phyloP scores from a whole-genome alignment of 2,329 filamentous ascomycete genomes.

The Aspergillus pseudoterreus region DNA sequence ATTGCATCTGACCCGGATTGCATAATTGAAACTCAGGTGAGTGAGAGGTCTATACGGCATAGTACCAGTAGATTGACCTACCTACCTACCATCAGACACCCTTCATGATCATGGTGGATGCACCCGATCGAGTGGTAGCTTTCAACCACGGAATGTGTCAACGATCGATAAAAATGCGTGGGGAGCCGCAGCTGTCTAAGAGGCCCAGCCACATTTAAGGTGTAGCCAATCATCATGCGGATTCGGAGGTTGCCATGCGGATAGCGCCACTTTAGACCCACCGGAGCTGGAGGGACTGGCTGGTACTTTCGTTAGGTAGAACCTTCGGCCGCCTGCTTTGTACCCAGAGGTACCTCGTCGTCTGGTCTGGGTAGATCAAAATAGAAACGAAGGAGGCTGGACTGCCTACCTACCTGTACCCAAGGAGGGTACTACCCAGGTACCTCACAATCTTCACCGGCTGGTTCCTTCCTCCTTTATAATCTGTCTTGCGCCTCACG shows the following conservation, averaged over 20 bases:
- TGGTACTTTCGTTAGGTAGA: too few relatives aligned
- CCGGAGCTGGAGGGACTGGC: neutral
- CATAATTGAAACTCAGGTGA: too few relatives aligned
- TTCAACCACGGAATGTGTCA: neutral
- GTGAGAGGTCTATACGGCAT: too few relatives aligned
- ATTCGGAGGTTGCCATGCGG: neutral
- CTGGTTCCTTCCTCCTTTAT: neutral
- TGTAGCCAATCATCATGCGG: neutral
- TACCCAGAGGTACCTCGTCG: too few relatives aligned
- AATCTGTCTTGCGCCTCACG: neutral
- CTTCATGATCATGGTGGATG: too few relatives aligned
- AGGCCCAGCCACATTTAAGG: neutral
- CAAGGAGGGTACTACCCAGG: too few relatives aligned
- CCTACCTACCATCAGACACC: too few relatives aligned
- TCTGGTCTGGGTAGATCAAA: neutral
- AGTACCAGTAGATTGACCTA: too few relatives aligned
- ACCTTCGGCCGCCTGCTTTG: too few relatives aligned
- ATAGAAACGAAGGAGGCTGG: conserved; percentile 12
- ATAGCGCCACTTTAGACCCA: neutral
- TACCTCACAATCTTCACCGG: neutral
- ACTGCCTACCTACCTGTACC: neutral
- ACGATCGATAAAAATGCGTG: neutral
- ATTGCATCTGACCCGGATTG: too few relatives aligned
- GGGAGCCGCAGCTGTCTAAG: neutral
- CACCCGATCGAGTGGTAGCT: too few relatives aligned